Percentiles rank a stretch among this genome's conserved stretches.
These are phyloP conservation scores for Lanmaoa pseudosensibilis DNA, from an alignment of 768 basidiomycete species.

Conservation along the genomic window DNA sequence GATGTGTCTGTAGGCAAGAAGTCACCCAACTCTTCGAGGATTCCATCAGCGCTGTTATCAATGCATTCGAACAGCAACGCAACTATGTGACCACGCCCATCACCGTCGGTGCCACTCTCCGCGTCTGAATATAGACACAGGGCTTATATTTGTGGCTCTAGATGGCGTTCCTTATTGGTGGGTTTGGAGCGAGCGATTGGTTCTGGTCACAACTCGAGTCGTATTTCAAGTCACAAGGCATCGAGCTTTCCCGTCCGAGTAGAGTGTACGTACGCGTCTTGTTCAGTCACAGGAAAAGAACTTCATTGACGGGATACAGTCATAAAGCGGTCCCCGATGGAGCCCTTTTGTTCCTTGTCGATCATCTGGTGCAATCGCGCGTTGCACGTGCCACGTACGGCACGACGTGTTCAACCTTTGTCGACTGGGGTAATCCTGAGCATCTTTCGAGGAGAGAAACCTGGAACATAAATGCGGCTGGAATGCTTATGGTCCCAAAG, in stretches of 20 bases:
- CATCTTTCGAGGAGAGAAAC: slow-evolving; percentile 8
- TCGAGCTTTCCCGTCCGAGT: slow-evolving; percentile 48
- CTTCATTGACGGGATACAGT: background rate
- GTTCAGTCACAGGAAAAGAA: background rate
- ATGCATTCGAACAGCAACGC: slow-evolving; percentile 33
- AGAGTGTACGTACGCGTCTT: slow-evolving; percentile 41
- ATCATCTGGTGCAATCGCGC: slow-evolving; percentile 45
- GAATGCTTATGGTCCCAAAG: background rate
- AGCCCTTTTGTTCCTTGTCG: slow-evolving; percentile 38
- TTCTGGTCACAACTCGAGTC: slow-evolving; percentile 41
- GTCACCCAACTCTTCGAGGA: slow-evolving; percentile 43
- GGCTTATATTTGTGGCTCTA: background rate
- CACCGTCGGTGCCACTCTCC: slow-evolving; percentile 23
- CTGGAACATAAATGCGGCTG: slow-evolving; percentile 3
- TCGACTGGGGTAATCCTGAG: slow-evolving; percentile 1
- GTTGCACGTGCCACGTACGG: slow-evolving; percentile 49
- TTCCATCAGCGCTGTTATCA: slow-evolving; percentile 34
- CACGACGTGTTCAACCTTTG: slow-evolving; percentile 43
- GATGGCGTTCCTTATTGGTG: slow-evolving; percentile 47
- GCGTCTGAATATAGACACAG: background rate
- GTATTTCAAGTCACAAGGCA: slow-evolving; percentile 33
- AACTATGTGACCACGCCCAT: slow-evolving; percentile 23
- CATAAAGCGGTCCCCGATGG: slow-evolving; percentile 54
- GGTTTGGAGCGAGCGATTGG: slow-evolving; percentile 48
- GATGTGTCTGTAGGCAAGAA: slow-evolving; percentile 27